These are phyloP conservation scores for Boletellus ananiceps DNA, from an alignment of 768 basidiomycete genomes.

Conservation along the genomic window DNA sequence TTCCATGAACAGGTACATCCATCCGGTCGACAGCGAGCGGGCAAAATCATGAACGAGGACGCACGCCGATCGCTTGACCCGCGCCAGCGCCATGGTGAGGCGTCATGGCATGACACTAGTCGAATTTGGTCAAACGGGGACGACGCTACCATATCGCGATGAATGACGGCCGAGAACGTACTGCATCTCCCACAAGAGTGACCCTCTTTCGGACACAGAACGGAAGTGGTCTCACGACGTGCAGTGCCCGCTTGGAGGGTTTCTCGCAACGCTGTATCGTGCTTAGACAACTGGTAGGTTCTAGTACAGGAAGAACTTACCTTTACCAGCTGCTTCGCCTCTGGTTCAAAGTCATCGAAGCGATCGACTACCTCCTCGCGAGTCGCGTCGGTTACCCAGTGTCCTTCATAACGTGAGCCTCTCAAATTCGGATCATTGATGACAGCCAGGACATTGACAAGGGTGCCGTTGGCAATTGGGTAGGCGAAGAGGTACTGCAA, in stretches of 20 bases:
- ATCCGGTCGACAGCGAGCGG: slow-evolving; percentile 14
- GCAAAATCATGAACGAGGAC: background rate
- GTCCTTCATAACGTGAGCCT: slow-evolving; percentile 30
- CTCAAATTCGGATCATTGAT: slow-evolving; percentile 25
- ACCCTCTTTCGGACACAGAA: slow-evolving; percentile 38
- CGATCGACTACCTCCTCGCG: slow-evolving; percentile 31
- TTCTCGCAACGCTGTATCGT: slow-evolving; percentile 31
- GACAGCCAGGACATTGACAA: slow-evolving; percentile 36
- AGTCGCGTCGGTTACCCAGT: slow-evolving; percentile 27
- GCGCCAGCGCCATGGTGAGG: slow-evolving; percentile 24
- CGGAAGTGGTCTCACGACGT: slow-evolving; percentile 38
- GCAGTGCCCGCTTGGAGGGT: slow-evolving; percentile 43
- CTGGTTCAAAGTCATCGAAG: slow-evolving; percentile 36
- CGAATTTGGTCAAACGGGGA: background rate
- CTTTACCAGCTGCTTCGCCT: slow-evolving; percentile 27
- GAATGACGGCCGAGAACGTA: slow-evolving; percentile 14
- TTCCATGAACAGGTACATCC: slow-evolving; percentile 16
- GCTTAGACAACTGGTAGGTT: too few relatives aligned
- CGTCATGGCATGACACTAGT: slow-evolving; percentile 24
- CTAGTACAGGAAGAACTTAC: slow-evolving; percentile 10
- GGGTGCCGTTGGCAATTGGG: slow-evolving; percentile 34
- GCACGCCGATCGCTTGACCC: slow-evolving; percentile 27
- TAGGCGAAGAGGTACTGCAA: slow-evolving; percentile 38
- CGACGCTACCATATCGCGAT: too few relatives aligned
- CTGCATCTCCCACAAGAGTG: slow-evolving; percentile 49